phyloP scores from a whole-genome alignment of 345 rosid species.

The Brassica carinata region DNA sequence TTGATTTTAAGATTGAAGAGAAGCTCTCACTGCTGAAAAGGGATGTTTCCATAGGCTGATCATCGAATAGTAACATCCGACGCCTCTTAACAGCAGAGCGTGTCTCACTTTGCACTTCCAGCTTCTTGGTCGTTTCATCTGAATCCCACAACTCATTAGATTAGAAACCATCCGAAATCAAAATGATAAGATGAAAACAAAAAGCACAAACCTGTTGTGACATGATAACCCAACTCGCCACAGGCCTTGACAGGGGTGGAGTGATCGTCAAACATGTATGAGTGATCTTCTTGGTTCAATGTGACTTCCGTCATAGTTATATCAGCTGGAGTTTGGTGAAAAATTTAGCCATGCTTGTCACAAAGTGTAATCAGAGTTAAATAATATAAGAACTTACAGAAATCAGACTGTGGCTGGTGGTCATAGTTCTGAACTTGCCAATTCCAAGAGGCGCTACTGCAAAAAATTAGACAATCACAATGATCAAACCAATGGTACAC shows the following conservation, averaged over 20 bases:
- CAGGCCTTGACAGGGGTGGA: slow-evolving; percentile 90
- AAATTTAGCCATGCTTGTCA: not conserved
- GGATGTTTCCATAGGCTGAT: slow-evolving; percentile 50
- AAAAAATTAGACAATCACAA: not conserved
- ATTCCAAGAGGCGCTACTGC: slow-evolving; percentile 36
- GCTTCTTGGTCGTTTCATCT: slow-evolving; percentile 57
- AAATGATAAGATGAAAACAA: not conserved
- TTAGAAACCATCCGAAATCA: slow-evolving; percentile 23
- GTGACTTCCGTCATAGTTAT: slow-evolving; percentile 55
- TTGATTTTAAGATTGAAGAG: slow-evolving; percentile 70
- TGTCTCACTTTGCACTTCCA: slow-evolving; percentile 53
- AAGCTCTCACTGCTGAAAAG: slow-evolving; percentile 63
- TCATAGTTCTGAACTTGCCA: slow-evolving; percentile 31
- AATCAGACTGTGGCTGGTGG: slow-evolving; percentile 27
- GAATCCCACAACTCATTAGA: slow-evolving; percentile 23
- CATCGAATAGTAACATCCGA: slow-evolving; percentile 83
- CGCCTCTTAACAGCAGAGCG: slow-evolving; percentile 76
- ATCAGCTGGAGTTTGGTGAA: slow-evolving; percentile 18
- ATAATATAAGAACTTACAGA: slow-evolving; percentile 26
- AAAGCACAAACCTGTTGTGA: slow-evolving; percentile 46
- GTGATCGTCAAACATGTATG: slow-evolving; percentile 80
- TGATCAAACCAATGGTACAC: slow-evolving; percentile 1
- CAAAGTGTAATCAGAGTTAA: not conserved
- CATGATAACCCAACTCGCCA: slow-evolving; percentile 64
- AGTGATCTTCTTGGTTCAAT: slow-evolving; percentile 75